Percentiles rank a stretch among this genome's conserved stretches.
Evolutionary conservation across 2,329 filamentous ascomycete species (phyloP).

Genomic region (Cytospora piceae): DNA sequence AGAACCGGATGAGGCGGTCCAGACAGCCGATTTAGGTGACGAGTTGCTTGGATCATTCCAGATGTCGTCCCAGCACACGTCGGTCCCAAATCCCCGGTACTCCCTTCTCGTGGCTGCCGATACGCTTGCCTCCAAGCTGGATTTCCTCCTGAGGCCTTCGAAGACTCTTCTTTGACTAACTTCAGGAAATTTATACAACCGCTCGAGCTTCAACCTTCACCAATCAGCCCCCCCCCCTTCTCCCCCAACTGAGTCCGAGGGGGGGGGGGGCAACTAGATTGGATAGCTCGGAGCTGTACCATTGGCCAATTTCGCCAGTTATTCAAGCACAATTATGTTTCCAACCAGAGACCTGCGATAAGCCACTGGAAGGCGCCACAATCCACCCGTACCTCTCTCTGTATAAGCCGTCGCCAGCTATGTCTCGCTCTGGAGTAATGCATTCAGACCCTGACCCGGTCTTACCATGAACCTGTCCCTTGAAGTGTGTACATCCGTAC

Average conservation of each 20-base stretch:
- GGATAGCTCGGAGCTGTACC: not conserved
- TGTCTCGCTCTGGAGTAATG: not conserved
- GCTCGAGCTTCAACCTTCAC: not conserved
- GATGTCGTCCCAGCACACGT: not conserved
- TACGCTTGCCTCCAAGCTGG: not conserved
- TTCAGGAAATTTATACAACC: not conserved
- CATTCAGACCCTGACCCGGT: not conserved
- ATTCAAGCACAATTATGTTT: not conserved
- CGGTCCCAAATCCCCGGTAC: not conserved
- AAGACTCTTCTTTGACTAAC: not conserved
- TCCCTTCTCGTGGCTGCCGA: not conserved
- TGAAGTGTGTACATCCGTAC: too few relatives aligned
- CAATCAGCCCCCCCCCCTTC: not conserved
- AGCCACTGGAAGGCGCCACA: not conserved
- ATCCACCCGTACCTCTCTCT: not conserved
- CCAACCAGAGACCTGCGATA: not conserved
- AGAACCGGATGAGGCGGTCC: not conserved
- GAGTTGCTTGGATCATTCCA: not conserved
- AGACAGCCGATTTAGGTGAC: not conserved
- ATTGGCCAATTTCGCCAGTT: not conserved
- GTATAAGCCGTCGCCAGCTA: not conserved
- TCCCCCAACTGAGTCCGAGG: not conserved
- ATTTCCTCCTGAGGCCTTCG: not conserved
- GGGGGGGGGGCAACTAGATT: not conserved
- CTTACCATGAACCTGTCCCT: not conserved